A percentile compares a stretch with the other conserved stretches of the same genome.
phyloP scores from a whole-genome alignment of 2,329 filamentous ascomycete species.

The Colletotrichum godetiae region DNA sequence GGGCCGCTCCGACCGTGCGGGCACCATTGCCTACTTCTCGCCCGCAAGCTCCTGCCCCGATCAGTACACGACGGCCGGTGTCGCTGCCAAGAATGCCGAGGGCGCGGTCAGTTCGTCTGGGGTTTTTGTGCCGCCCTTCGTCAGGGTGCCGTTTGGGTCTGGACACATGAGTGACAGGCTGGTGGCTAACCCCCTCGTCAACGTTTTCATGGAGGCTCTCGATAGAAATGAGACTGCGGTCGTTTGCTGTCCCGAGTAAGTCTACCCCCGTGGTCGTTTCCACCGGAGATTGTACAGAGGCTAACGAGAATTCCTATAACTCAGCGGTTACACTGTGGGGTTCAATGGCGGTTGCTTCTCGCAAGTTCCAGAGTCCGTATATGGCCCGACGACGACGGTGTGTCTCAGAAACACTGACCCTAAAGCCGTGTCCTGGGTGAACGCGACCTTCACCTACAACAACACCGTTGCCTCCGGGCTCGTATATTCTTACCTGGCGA shows the following conservation, averaged over 20 bases:
- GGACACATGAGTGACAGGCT: background rate
- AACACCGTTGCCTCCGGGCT: background rate
- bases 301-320: accelerated
- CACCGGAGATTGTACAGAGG: accelerated
- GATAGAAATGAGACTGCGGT: constrained; percentile 1
- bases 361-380: background rate
- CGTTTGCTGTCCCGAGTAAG: constrained; percentile 17
- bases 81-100: constrained; percentile 6
- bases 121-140: constrained; percentile 1
- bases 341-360: constrained; percentile 9
- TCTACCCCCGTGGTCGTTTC: background rate
- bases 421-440: background rate
- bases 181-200: constrained; percentile 3
- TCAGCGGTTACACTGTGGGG: background rate
- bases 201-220: constrained; percentile 14
- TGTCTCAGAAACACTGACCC: background rate
- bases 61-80: constrained; percentile 40
- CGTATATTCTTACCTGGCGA: background rate
- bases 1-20: background rate
- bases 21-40: constrained; percentile 38
- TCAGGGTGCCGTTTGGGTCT: background rate
- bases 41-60: constrained; percentile 40
- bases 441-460: constrained; percentile 16
- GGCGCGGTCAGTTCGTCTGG: constrained; percentile 20
- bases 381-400: background rate